Conservation (phyloP, 495 filamentous ascomycete genomes). For the Venustampulla echinocandica region DNA sequence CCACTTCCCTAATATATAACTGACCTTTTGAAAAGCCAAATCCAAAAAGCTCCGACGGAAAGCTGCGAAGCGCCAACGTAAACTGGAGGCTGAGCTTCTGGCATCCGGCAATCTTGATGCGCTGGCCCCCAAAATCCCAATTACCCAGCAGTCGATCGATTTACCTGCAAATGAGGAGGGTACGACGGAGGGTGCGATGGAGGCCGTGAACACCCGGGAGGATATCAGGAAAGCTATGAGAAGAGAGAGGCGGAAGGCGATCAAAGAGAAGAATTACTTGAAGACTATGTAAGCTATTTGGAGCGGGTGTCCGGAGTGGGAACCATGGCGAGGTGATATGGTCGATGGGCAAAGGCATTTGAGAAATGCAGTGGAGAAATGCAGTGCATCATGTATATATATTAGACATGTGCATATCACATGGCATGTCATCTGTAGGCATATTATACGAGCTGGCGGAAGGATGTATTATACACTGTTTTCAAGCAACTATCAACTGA, state of each 20-base stretch:
- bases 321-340: background rate
- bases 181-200: conserved; percentile 43
- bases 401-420: background rate
- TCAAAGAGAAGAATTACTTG: conserved; percentile 92
- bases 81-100: conserved; percentile 52
- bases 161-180: conserved; percentile 57
- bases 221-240: conserved; percentile 63
- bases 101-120: conserved; percentile 55
- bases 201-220: conserved; percentile 49
- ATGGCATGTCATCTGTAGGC: conserved; percentile 1
- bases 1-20: background rate
- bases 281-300: conserved; percentile 16
- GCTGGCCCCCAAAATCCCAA: conserved; percentile 63
- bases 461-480: conserved; percentile 9
- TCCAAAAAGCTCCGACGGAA: conserved; percentile 65
- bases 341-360: background rate
- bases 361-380: background rate
- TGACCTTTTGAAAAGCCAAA: conserved; percentile 47
- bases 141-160: conserved; percentile 79
- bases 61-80: conserved; percentile 58
- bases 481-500: too few species aligned
- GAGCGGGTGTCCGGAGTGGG: background rate
- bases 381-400: background rate
- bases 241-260: conserved; percentile 62
- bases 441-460: background rate